Percentiles rank a stretch among this genome's conserved stretches.
These are phyloP conservation scores for Atkinsonella texensis DNA, from an alignment of 2,329 filamentous ascomycete genomes.

Conservation along the genomic window DNA sequence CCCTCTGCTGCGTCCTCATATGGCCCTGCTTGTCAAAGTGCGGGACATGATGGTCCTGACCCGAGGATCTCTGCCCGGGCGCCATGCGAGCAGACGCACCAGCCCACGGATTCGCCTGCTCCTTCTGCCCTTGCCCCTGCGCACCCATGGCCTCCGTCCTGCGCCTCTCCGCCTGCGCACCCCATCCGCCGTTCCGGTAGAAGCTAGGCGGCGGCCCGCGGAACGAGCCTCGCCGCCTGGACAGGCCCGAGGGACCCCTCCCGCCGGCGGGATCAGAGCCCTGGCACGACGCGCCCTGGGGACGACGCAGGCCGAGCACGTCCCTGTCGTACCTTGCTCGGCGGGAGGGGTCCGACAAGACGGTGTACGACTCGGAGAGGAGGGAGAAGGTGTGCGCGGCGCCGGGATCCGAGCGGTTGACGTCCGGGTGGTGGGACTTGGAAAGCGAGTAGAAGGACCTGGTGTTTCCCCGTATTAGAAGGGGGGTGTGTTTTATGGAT, in stretches of 20 bases:
- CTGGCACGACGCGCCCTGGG: slow-evolving; percentile 38
- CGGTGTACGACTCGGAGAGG: slow-evolving; percentile 72
- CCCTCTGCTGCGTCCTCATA: slow-evolving; percentile 56
- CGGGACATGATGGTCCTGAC: slow-evolving; percentile 41
- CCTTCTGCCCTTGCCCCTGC: too few relatives aligned
- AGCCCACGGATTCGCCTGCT: too few relatives aligned
- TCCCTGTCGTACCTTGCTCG: slow-evolving; percentile 74
- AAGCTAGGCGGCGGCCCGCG: slow-evolving; percentile 82
- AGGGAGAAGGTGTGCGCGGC: slow-evolving; percentile 68
- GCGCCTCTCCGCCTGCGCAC: slow-evolving; percentile 48
- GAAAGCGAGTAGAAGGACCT: slow-evolving; percentile 82
- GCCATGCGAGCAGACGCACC: slow-evolving; percentile 5
- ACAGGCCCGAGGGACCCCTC: slow-evolving; percentile 70
- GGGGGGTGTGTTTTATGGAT: too few relatives aligned
- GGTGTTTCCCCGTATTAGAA: neutral
- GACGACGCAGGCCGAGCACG: slow-evolving; percentile 31
- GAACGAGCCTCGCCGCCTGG: slow-evolving; percentile 62
- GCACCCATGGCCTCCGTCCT: slow-evolving; percentile 8
- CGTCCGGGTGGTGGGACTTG: slow-evolving; percentile 85
- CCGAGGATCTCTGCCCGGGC: slow-evolving; percentile 12
- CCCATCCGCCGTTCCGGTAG: slow-evolving; percentile 73
- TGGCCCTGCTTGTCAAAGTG: slow-evolving; percentile 72
- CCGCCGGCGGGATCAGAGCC: slow-evolving; percentile 54
- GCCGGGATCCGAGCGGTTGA: slow-evolving; percentile 63
- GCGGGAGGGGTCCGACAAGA: slow-evolving; percentile 61